Conservation (phyloP, 768 basidiomycete genomes). For the Cystofilobasidium capitatum region DNA sequence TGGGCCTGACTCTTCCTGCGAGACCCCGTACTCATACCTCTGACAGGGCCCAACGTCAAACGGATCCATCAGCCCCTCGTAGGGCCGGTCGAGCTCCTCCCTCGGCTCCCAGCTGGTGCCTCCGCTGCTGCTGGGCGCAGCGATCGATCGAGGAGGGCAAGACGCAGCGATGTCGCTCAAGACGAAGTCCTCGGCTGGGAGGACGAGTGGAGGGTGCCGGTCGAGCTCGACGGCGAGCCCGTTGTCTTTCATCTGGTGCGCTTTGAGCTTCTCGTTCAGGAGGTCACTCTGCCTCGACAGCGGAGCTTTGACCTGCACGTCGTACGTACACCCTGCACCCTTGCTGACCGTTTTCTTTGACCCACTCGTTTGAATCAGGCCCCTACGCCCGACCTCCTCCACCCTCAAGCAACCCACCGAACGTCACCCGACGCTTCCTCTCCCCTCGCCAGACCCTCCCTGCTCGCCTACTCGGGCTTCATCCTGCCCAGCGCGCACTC, state of each 20-base stretch:
- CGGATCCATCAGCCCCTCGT: too few species aligned
- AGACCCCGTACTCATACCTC: too few species aligned
- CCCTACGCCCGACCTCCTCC: constrained; percentile 35
- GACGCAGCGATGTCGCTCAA: too few species aligned
- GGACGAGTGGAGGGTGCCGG: neutral
- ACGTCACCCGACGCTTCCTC: constrained; percentile 49
- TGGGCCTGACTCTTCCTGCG: too few species aligned
- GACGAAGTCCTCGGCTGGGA: constrained; percentile 8
- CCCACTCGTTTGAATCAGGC: constrained; percentile 15
- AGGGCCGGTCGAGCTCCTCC: too few species aligned
- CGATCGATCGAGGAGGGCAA: too few species aligned
- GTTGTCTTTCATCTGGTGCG: constrained; percentile 8
- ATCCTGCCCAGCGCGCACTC: constrained; percentile 52
- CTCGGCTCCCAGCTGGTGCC: too few species aligned
- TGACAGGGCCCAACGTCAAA: too few species aligned
- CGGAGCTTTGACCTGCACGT: neutral
- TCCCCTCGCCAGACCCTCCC: constrained; percentile 43
- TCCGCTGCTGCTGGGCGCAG: too few species aligned
- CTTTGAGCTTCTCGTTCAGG: neutral
- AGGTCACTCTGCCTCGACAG: neutral
- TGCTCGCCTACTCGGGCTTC: constrained; percentile 61
- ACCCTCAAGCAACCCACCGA: constrained; percentile 32
- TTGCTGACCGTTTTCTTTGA: neutral
- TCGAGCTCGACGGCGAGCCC: neutral
- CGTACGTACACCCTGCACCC: neutral